These are phyloP conservation scores for Achaetomium macrosporum DNA, from an alignment of 2,329 filamentous ascomycete genomes.

Conservation along the genomic window DNA sequence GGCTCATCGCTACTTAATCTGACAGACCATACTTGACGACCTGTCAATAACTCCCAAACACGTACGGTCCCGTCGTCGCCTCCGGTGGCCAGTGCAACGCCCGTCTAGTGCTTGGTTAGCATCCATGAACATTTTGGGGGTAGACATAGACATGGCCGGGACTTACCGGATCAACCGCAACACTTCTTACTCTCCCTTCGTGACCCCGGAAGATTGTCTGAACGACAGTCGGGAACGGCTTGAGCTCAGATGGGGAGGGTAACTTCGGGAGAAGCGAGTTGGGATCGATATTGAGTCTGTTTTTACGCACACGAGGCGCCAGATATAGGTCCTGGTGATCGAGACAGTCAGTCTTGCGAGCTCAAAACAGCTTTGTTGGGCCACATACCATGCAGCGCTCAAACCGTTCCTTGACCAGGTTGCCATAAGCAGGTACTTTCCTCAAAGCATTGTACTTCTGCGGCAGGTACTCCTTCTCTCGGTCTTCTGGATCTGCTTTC, in stretches of 20 bases:
- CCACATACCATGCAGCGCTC: constrained; percentile 65
- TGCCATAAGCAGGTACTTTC: constrained; percentile 85
- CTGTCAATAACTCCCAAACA: constrained; percentile 82
- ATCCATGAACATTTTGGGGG: too few relatives aligned
- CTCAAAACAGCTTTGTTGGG: neutral
- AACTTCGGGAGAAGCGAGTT: constrained; percentile 88
- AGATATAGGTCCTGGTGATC: constrained; percentile 69
- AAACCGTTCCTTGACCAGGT: constrained; percentile 91
- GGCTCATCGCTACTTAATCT: constrained; percentile 72
- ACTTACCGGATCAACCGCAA: constrained; percentile 85
- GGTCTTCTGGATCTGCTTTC: constrained; percentile 78
- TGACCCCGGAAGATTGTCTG: constrained; percentile 85
- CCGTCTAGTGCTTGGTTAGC: constrained; percentile 17
- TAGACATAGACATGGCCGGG: constrained; percentile 24
- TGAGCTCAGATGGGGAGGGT: constrained; percentile 85
- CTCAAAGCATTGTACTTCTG: constrained; percentile 76
- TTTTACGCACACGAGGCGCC: constrained; percentile 84
- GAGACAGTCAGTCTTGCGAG: constrained; percentile 1
- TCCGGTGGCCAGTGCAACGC: constrained; percentile 63
- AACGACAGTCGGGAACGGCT: constrained; percentile 88
- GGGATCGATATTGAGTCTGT: constrained; percentile 94
- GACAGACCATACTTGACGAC: constrained; percentile 80
- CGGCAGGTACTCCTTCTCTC: constrained; percentile 83
- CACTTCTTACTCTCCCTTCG: constrained; percentile 76
- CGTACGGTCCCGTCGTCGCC: constrained; percentile 91